A percentile compares a stretch with the other conserved stretches of the same genome.
Conservation (phyloP, 768 basidiomycete species). For the Tubosaeta brunneosetosa region DNA sequence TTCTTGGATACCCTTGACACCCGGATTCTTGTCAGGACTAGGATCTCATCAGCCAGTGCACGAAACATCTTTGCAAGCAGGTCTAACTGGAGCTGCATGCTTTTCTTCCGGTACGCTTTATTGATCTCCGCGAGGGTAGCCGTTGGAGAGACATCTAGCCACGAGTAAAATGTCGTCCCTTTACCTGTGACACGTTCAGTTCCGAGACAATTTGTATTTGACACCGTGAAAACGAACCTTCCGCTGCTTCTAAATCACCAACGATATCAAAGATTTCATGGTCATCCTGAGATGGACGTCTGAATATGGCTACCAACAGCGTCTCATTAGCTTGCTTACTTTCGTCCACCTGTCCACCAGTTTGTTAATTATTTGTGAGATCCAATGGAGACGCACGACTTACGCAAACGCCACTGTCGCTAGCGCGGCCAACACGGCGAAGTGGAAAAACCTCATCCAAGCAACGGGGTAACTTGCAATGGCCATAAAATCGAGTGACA, state of each 20-base stretch:
- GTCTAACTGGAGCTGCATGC: constrained; percentile 85
- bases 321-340: constrained; percentile 31
- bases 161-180: constrained; percentile 94
- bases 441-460: constrained; percentile 47
- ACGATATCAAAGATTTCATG: constrained; percentile 97
- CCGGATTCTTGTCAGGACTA: constrained; percentile 95
- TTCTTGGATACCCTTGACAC: constrained; percentile 75
- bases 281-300: constrained; percentile 58
- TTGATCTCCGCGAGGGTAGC: constrained; percentile 75
- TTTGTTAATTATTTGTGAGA: neutral
- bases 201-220: neutral
- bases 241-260: constrained; percentile 68
- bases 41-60: constrained; percentile 1
- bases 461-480: neutral
- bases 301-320: constrained; percentile 4
- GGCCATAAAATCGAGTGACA: neutral
- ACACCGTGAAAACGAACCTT: constrained; percentile 46
- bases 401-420: constrained; percentile 56
- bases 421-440: constrained; percentile 50
- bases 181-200: constrained; percentile 46
- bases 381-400: constrained; percentile 27
- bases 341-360: constrained; percentile 61
- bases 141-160: constrained; percentile 73
- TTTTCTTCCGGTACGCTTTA: constrained; percentile 89
- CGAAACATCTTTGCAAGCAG: neutral